Evolutionary conservation across 2,329 filamentous ascomycete genomes (phyloP).

Genomic region (Fusarium albidum): DNA sequence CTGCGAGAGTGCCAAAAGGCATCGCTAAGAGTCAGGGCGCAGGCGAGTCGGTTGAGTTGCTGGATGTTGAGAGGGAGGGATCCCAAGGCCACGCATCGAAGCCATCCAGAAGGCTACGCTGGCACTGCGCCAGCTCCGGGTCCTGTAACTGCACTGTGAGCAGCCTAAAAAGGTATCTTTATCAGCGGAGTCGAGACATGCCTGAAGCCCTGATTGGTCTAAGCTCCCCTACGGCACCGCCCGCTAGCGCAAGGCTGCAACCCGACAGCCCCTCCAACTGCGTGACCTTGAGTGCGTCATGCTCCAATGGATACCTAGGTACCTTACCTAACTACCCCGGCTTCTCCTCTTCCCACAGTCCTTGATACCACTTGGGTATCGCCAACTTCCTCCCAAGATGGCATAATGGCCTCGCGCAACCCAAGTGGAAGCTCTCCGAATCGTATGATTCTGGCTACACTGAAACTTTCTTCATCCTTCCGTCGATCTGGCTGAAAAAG

Average conservation of each 20-base stretch:
- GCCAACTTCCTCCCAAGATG: conserved; percentile 42
- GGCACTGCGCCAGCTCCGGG: conserved; percentile 21
- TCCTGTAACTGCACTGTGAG: conserved; percentile 19
- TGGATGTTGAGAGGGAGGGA: conserved; percentile 24
- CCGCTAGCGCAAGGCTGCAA: conserved; percentile 39
- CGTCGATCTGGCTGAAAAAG: conserved; percentile 7
- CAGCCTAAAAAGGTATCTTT: conserved; percentile 19
- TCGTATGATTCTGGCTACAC: conserved; percentile 21
- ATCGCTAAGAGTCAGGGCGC: conserved; percentile 24
- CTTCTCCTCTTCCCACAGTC: conserved; percentile 21
- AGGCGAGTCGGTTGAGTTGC: conserved; percentile 7
- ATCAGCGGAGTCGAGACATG: background rate
- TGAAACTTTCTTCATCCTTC: background rate
- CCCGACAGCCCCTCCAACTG: conserved; percentile 35
- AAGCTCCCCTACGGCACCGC: conserved; percentile 23
- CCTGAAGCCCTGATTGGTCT: conserved; percentile 31
- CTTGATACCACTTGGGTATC: conserved; percentile 3
- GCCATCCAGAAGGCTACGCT: conserved; percentile 40
- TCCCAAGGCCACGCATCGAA: conserved; percentile 28
- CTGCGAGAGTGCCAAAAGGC: conserved; percentile 21
- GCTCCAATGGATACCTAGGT: conserved; percentile 1
- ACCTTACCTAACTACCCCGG: no score
- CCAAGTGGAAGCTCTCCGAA: conserved; percentile 16
- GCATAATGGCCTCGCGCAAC: conserved; percentile 39
- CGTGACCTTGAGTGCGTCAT: conserved; percentile 27